Conservation (phyloP, 1,284 basidiomycete species). For the Cystobasidium sp. region DNA sequence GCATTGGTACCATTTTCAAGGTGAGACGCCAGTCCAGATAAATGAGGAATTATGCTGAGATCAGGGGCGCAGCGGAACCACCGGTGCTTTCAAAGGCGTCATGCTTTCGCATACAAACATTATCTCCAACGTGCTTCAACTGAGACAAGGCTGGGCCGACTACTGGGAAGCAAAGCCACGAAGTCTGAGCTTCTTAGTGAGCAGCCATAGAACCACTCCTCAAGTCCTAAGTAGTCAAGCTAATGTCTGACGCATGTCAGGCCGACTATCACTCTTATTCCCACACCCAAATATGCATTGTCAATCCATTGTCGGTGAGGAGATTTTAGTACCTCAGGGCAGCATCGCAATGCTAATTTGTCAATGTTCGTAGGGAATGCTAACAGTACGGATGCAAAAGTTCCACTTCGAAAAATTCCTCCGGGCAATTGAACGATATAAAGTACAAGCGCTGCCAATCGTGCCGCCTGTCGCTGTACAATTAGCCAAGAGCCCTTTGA, state of each 20-base stretch:
- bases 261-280: constrained; percentile 27
- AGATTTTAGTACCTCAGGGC: background rate
- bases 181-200: constrained; percentile 16
- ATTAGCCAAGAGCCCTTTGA: constrained; percentile 49
- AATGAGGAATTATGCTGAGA: background rate
- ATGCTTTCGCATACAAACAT: constrained; percentile 30
- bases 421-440: constrained; percentile 13
- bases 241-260: background rate
- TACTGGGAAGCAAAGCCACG: constrained; percentile 17
- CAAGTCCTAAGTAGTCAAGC: background rate
- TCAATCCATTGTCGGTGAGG: constrained; percentile 21
- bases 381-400: constrained; percentile 23
- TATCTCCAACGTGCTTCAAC: constrained; percentile 29
- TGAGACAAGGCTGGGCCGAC: constrained; percentile 22
- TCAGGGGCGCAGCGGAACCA: background rate
- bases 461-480: constrained; percentile 50
- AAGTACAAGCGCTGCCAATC: constrained; percentile 37
- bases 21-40: background rate
- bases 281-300: constrained; percentile 20
- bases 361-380: background rate
- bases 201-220: background rate
- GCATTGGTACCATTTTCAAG: constrained; percentile 8
- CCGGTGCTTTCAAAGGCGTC: constrained; percentile 25
- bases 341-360: background rate
- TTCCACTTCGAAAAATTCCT: constrained; percentile 30